These are phyloP conservation scores for Cystobasidium onofrii DNA, from an alignment of 768 basidiomycete species.

Conservation along the genomic window DNA sequence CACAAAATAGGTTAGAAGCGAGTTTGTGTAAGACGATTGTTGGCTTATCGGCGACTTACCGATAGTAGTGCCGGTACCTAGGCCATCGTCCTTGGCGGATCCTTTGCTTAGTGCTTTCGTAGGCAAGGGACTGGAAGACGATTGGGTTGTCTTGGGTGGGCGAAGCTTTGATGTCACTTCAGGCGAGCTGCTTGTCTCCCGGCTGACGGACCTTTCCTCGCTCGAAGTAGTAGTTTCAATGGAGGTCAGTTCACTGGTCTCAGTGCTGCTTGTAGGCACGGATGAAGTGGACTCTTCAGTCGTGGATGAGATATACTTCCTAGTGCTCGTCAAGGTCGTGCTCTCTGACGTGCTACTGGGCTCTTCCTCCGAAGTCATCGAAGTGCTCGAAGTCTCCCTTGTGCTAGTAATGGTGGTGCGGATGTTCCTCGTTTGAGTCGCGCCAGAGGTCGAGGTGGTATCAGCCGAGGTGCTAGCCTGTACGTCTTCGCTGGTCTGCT, in stretches of 20 bases:
- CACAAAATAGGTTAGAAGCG: not conserved
- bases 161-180: not conserved
- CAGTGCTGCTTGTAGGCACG: not conserved
- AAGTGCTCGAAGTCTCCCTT: not conserved
- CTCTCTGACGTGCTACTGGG: not conserved
- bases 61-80: slow-evolving; percentile 14
- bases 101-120: not conserved
- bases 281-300: not conserved
- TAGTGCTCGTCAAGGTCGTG: not conserved
- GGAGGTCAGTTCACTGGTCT: not conserved
- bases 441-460: not conserved
- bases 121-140: not conserved
- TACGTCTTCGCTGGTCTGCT: too few relatives aligned
- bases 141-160: not conserved
- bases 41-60: too few relatives aligned
- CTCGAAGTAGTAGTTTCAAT: not conserved
- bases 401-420: not conserved
- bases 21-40: too few relatives aligned
- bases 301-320: not conserved
- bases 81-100: not conserved
- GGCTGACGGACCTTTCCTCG: not conserved
- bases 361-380: not conserved
- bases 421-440: not conserved
- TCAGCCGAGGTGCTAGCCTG: too few relatives aligned
- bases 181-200: not conserved